Conservation (phyloP, 176 grass and related monocot genomes). For the Phyllostachys edulis region DNA sequence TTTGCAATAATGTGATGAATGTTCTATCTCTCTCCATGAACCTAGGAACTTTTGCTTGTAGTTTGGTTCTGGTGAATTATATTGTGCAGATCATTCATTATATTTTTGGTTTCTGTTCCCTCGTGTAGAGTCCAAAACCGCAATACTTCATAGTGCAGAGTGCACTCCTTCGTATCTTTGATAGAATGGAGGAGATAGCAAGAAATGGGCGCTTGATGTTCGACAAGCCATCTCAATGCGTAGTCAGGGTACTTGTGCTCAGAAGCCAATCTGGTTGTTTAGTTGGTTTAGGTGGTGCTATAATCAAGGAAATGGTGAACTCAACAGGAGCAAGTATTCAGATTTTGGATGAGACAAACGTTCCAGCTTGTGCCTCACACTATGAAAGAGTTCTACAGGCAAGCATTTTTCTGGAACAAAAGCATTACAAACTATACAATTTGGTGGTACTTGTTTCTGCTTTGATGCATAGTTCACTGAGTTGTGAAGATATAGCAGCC, state of each 20-base stretch:
- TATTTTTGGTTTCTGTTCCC: no score
- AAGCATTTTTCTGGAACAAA: conserved; percentile 22
- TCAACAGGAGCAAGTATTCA: conserved; percentile 37
- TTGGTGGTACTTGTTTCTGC: conserved; percentile 5
- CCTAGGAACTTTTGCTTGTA: not conserved
- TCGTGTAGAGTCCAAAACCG: conserved; percentile 16
- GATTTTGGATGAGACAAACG: conserved; percentile 31
- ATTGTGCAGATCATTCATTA: not conserved
- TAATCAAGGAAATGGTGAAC: conserved; percentile 37
- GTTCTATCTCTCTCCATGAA: not conserved
- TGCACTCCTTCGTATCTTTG: conserved; percentile 40
- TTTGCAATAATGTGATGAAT: not conserved
- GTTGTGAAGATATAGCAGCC: not conserved
- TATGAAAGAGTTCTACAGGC: conserved; percentile 46
- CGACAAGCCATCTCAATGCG: conserved; percentile 14
- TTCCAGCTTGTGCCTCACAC: conserved; percentile 46
- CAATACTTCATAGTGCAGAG: conserved; percentile 30
- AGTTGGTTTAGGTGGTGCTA: conserved; percentile 33
- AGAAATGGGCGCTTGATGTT: not conserved
- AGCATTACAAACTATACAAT: conserved; percentile 1
- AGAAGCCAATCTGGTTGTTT: conserved; percentile 26
- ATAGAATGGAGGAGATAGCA: conserved; percentile 37
- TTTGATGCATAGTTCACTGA: not conserved
- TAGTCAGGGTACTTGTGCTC: conserved; percentile 29
- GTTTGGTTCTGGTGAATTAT: not conserved